phyloP scores from a whole-genome alignment of 1,284 basidiomycete genomes.

The Malassezia furfur region DNA sequence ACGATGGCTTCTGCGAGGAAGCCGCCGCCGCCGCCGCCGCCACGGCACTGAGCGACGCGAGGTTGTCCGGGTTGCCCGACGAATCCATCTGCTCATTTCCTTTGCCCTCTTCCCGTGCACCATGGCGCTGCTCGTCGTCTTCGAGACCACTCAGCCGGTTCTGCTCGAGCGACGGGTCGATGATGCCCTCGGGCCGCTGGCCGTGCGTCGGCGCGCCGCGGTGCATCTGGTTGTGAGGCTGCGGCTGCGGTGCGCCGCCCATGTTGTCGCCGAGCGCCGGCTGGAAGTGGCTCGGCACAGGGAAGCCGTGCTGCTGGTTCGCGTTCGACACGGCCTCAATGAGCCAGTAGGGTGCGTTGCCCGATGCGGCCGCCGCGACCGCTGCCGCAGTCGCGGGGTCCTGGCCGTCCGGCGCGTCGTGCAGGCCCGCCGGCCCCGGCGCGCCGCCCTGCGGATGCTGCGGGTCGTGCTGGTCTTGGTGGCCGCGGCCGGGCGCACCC shows the following conservation, averaged over 20 bases:
- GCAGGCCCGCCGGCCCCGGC: not conserved
- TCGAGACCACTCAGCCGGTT: constrained; percentile 11
- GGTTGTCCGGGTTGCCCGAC: constrained; percentile 19
- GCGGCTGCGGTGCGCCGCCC: not conserved
- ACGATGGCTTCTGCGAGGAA: constrained; percentile 5
- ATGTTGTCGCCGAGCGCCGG: constrained; percentile 14
- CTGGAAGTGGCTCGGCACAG: constrained; percentile 14
- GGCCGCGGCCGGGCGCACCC: not conserved
- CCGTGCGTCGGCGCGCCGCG: not conserved
- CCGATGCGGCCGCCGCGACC: constrained; percentile 16
- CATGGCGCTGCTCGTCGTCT: not conserved
- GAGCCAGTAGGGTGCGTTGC: constrained; percentile 18
- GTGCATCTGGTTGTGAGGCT: constrained; percentile 4
- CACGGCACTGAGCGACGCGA: constrained; percentile 31
- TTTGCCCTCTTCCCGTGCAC: constrained; percentile 1
- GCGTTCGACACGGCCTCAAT: constrained; percentile 18
- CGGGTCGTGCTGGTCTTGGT: constrained; percentile 10
- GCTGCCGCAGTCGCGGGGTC: constrained; percentile 17
- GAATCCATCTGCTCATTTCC: constrained; percentile 1
- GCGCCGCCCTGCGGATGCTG: constrained; percentile 3
- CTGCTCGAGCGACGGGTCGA: constrained; percentile 22
- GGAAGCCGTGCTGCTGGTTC: constrained; percentile 17
- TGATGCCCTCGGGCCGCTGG: constrained; percentile 15
- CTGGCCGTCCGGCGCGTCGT: constrained; percentile 12
- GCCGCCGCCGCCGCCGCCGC: constrained; percentile 33